Percentiles rank a stretch among this genome's conserved stretches.
Evolutionary conservation across 345 rosid genomes (phyloP).

Genomic region (Adansonia digitata): DNA sequence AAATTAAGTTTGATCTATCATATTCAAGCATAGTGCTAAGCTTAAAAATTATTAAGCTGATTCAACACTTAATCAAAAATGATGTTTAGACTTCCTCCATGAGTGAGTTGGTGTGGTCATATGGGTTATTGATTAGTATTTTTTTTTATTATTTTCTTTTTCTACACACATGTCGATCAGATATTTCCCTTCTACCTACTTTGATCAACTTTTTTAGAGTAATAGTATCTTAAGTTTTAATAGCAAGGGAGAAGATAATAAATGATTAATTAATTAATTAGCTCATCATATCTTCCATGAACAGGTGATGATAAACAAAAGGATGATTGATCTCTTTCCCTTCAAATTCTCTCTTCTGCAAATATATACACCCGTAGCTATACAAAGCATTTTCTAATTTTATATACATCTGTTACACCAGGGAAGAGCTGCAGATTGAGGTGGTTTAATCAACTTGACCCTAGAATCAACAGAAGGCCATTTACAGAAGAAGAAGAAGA

Average conservation of each 20-base stretch:
- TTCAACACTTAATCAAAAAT: background rate
- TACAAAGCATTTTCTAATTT: background rate
- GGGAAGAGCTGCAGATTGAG: conserved; percentile 80
- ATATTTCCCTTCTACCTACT: conserved; percentile 1
- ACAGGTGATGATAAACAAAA: background rate
- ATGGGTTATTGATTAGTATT: background rate
- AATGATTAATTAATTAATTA: background rate
- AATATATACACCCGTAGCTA: too few relatives aligned
- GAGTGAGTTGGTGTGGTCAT: background rate
- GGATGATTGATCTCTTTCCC: background rate
- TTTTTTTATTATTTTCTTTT: conserved; percentile 8
- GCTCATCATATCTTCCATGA: background rate
- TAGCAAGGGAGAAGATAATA: background rate
- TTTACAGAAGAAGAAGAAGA: conserved; percentile 66
- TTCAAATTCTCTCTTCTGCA: background rate
- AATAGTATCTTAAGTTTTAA: background rate
- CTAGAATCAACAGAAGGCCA: conserved; percentile 53
- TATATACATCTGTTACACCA: conserved; percentile 13
- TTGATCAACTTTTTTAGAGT: background rate
- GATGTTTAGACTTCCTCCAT: background rate
- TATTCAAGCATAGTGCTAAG: background rate
- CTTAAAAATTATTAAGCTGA: background rate
- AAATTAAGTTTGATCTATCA: background rate
- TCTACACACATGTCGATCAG: background rate
- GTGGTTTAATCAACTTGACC: conserved; percentile 72